These are phyloP conservation scores for Capronia americana DNA, from an alignment of 2,329 filamentous ascomycete species.

Conservation along the genomic window DNA sequence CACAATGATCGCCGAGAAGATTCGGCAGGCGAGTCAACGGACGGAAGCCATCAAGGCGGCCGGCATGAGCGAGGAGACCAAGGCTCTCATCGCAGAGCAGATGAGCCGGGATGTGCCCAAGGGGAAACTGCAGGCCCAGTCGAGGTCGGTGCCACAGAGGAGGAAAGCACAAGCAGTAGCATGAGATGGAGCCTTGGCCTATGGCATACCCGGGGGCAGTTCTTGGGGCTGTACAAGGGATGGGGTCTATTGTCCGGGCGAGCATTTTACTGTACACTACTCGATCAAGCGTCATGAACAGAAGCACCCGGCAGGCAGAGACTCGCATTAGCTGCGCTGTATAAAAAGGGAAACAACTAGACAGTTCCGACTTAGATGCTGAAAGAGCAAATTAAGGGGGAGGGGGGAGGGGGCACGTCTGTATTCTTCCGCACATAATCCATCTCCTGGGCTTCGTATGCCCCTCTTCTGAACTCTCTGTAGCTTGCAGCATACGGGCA, in stretches of 20 bases:
- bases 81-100: constrained; percentile 10
- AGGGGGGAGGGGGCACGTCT: not conserved
- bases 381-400: not conserved
- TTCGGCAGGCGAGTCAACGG: constrained; percentile 17
- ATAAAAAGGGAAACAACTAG: not conserved
- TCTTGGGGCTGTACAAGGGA: not conserved
- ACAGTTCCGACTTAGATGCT: not conserved
- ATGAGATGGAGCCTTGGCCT: not conserved
- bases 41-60: constrained; percentile 21
- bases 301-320: not conserved
- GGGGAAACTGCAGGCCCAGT: not conserved
- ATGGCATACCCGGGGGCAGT: not conserved
- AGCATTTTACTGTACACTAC: not conserved
- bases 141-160: not conserved
- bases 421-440: not conserved
- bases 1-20: constrained; percentile 21
- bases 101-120: constrained; percentile 11
- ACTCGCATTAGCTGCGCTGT: not conserved
- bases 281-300: not conserved
- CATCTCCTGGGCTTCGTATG: not conserved
- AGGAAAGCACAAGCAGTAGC: not conserved
- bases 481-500: not conserved
- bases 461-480: not conserved
- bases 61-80: constrained; percentile 22
- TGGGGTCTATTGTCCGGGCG: not conserved